These are phyloP conservation scores for Melampsora americana DNA, from an alignment of 1,284 basidiomycete species.

Conservation along the genomic window DNA sequence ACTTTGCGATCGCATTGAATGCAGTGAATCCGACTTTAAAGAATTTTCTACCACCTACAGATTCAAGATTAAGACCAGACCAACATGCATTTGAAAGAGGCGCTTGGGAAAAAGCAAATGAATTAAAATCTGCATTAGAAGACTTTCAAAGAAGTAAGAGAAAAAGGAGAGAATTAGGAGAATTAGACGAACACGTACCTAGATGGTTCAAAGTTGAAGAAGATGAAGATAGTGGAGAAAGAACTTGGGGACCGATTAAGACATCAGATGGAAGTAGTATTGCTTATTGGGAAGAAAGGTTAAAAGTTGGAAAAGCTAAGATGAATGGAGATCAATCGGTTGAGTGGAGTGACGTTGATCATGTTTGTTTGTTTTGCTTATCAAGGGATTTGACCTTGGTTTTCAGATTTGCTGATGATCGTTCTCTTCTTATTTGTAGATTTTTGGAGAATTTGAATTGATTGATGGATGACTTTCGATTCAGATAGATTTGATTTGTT, in stretches of 20 bases:
- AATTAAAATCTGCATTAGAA: conserved; percentile 79
- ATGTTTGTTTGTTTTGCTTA: conserved; percentile 45
- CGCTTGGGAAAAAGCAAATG: conserved; percentile 71
- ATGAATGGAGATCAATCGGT: conserved; percentile 52
- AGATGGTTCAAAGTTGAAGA: conserved; percentile 58
- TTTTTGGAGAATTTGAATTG: conserved; percentile 35
- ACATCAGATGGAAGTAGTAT: conserved; percentile 57
- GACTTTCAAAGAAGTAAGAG: conserved; percentile 79
- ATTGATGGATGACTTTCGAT: neutral
- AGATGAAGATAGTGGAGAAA: conserved; percentile 79
- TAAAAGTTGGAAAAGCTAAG: conserved; percentile 61
- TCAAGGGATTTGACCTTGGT: neutral
- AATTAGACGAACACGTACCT: conserved; percentile 69
- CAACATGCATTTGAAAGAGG: conserved; percentile 80
- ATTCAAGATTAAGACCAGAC: conserved; percentile 89
- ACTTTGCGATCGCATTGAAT: conserved; percentile 88
- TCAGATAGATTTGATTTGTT: no score
- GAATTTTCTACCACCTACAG: conserved; percentile 79
- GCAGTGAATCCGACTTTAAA: conserved; percentile 69
- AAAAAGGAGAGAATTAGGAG: conserved; percentile 71
- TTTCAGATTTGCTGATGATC: neutral
- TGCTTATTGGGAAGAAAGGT: conserved; percentile 80
- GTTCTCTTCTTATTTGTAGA: neutral
- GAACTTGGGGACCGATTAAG: conserved; percentile 72
- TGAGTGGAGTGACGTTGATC: conserved; percentile 69